Evolutionary conservation across 2,329 filamentous ascomycete species (phyloP).

Genomic region (Plenodomus tracheiphilus): DNA sequence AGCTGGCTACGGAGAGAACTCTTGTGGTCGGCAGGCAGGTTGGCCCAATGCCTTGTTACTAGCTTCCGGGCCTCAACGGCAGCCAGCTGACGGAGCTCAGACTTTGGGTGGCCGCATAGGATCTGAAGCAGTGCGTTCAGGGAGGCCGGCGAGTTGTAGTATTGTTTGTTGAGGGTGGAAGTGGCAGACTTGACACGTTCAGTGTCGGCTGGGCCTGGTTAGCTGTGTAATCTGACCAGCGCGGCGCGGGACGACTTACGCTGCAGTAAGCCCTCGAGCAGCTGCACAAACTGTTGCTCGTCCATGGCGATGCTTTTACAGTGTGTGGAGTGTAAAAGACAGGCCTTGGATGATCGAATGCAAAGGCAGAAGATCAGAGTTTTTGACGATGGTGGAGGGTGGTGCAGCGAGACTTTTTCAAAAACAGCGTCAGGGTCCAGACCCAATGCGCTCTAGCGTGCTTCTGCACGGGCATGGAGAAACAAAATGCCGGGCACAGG

Average conservation of each 20-base stretch:
- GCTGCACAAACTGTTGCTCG: conserved; percentile 79
- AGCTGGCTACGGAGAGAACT: conserved; percentile 78
- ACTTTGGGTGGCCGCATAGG: conserved; percentile 73
- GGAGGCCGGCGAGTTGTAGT: conserved; percentile 83
- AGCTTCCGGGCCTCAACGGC: conserved; percentile 87
- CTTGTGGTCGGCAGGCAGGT: conserved; percentile 75
- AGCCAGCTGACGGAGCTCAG: conserved; percentile 81
- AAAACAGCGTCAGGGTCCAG: background rate
- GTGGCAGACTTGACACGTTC: conserved; percentile 81
- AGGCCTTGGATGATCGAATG: conserved; percentile 23
- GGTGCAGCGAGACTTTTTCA: conserved; percentile 13
- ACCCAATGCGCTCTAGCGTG: background rate
- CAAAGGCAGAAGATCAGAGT: conserved; percentile 23
- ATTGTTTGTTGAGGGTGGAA: conserved; percentile 86
- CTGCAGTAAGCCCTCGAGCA: conserved; percentile 85
- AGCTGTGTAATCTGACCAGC: conserved; percentile 26
- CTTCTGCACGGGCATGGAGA: background rate
- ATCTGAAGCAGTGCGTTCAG: conserved; percentile 87
- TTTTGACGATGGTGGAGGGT: conserved; percentile 15
- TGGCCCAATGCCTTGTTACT: conserved; percentile 82
- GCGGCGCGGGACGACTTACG: conserved; percentile 62
- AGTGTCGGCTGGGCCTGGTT: conserved; percentile 69
- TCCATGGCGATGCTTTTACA: conserved; percentile 61
- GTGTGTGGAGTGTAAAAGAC: conserved; percentile 21
- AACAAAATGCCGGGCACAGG: background rate